These are phyloP conservation scores for Piedraia hortae DNA, from an alignment of 2,329 filamentous ascomycete genomes.

Conservation along the genomic window DNA sequence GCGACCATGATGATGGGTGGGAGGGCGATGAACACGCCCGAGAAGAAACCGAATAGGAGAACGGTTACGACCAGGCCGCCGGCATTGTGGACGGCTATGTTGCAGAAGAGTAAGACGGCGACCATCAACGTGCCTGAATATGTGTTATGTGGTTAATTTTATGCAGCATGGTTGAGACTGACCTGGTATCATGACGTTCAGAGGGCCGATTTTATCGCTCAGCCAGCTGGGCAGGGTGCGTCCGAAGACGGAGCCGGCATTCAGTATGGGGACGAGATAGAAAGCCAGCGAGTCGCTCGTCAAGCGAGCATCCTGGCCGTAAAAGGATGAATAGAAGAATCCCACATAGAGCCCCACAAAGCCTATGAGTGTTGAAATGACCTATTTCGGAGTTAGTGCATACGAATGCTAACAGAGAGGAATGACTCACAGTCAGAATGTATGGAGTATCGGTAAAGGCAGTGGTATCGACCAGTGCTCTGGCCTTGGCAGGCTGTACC, in stretches of 20 bases:
- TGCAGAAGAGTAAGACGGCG: conserved; percentile 13
- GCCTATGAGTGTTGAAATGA: conserved; percentile 1
- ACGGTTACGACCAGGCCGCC: conserved; percentile 13
- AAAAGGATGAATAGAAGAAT: conserved; percentile 18
- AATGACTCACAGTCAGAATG: conserved; percentile 11
- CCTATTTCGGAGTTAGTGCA: too few relatives aligned
- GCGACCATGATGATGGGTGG: conserved; percentile 15
- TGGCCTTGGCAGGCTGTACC: conserved; percentile 12
- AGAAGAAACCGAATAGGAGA: conserved; percentile 17
- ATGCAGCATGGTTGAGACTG: background rate
- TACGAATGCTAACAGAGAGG: conserved; percentile 15
- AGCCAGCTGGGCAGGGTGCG: conserved; percentile 15
- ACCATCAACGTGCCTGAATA: conserved; percentile 9
- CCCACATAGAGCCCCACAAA: conserved; percentile 1
- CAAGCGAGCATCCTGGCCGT: conserved; percentile 9
- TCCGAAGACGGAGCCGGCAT: conserved; percentile 17
- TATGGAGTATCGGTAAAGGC: conserved; percentile 16
- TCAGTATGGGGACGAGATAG: conserved; percentile 18
- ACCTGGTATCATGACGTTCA: conserved; percentile 14
- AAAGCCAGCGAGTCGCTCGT: conserved; percentile 13
- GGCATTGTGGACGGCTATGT: conserved; percentile 13
- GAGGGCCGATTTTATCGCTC: conserved; percentile 14
- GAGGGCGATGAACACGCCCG: conserved; percentile 18
- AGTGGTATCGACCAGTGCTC: conserved; percentile 14
- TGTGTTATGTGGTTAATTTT: background rate